Evolutionary conservation across 345 rosid genomes (phyloP), one percentile per base, ranked within the genome.

Genomic region (Punica granatum): DNA sequence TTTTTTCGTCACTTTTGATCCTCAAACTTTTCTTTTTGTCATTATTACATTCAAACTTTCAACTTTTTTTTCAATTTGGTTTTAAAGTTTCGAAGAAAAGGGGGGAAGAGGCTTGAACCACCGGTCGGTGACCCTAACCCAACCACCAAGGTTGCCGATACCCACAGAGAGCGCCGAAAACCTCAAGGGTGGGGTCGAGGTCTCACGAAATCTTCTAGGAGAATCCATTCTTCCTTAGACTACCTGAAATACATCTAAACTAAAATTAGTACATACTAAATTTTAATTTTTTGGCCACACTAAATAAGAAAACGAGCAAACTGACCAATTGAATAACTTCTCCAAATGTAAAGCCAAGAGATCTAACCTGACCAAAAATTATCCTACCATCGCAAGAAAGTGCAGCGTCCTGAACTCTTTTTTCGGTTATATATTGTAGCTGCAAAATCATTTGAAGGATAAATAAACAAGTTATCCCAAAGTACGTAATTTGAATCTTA

Each of bases 201-300:
- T 92, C 89, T 74, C 85, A 78, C 68, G 54, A 80, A 77, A 80
- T 86, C 98, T 67, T 79, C 70, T 67, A 78, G 62, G 28, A 64
- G 69, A 72, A 91, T 88, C 69, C 75, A 81, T 80, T 94, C 99
- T 86, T 91, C 99, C 82, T 94, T 94, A 46, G 98, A 89, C 70
- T 94, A 94, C 74, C 99, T 94, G 80, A 74, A 72, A 70, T 7
- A 32, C 1, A 65, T 12, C 25, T n/a, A n/a, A n/a, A n/a, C n/a
- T n/a, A n/a, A n/a, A n/a, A n/a, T n/a, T n/a, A n/a, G n/a, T n/a
- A n/a, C n/a, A n/a, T n/a, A n/a, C 41, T 73, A n/a, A n/a, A n/a
- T n/a, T 26, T 3, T 26, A 30, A 56, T 53, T 56, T 30, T 18
- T 4, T 11, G 61, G 25, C 28, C 26, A 15, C 13, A 30, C 31